A percentile compares a stretch with the other conserved stretches of the same genome.
Conservation (phyloP, 2,329 filamentous ascomycete species). For the Cytospora mali region DNA sequence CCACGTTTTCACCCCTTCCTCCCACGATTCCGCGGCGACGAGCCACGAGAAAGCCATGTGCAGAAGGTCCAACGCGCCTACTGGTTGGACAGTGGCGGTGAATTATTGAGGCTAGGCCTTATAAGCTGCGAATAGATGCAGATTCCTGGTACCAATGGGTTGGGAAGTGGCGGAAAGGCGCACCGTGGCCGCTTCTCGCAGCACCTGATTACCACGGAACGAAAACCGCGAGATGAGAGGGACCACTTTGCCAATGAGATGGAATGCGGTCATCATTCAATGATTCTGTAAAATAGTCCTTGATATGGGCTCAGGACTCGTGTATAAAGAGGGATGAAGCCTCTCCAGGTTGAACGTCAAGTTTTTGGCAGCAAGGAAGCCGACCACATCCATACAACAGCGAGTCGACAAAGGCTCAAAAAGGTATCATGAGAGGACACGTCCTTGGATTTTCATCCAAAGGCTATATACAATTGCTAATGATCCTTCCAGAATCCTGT, state of each 20-base stretch:
- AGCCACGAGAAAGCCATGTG: conserved; percentile 29
- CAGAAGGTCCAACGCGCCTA: not conserved
- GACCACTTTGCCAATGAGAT: not conserved
- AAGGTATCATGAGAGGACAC: conserved; percentile 1
- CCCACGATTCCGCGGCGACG: conserved; percentile 11
- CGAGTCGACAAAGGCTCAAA: not conserved
- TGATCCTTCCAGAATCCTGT: conserved; percentile 2
- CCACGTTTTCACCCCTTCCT: conserved; percentile 12
- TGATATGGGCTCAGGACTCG: conserved; percentile 6
- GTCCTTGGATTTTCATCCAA: not conserved
- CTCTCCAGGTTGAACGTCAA: conserved; percentile 8
- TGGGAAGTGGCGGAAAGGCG: conserved; percentile 21
- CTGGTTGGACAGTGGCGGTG: conserved; percentile 33
- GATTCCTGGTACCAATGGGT: conserved; percentile 20
- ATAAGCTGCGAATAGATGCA: conserved; percentile 24
- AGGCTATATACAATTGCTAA: conserved; percentile 3
- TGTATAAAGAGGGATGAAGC: conserved; percentile 14
- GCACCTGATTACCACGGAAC: conserved; percentile 16
- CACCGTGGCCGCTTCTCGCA: conserved; percentile 9
- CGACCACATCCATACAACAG: not conserved
- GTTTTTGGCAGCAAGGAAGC: not conserved
- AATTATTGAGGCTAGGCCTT: conserved; percentile 30
- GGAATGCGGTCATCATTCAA: conserved; percentile 2
- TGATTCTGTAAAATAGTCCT: not conserved
- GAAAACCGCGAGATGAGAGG: conserved; percentile 12